Base-by-base conservation (phyloP, 495 filamentous ascomycete species). In the Aspergillus panamensis region DNA sequence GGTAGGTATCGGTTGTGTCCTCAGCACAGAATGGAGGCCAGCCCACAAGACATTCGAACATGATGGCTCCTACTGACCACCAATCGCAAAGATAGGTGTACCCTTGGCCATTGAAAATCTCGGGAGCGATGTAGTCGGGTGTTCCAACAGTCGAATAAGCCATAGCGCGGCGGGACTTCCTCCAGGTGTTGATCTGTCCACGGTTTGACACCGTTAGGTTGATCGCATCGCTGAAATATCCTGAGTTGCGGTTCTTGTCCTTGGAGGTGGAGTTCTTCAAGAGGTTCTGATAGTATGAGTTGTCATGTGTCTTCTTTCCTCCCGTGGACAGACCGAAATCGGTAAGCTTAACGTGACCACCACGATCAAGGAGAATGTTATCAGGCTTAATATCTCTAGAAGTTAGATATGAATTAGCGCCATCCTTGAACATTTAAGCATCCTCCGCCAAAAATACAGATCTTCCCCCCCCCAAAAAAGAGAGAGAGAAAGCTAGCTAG, bases 11-110 rank as follows among this genome's bases (percentile, higher is more conserved):
- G 67, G 92, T 92, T 37, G 90, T 87, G 65, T 97, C 95, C 71
- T 97, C 94, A 25, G 93, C 94, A 65, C 94, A 99, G 84, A 99
- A 99, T 6, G 94, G 94, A 52, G 94, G 94, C 94, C 94, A 99
- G 55, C 94, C 94, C 58, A 99, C 91, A 48, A 97, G 83, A 77
- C 94, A 99, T 71, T 99, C 94, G 65, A 97, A 99, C 94, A 97
- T 99, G 75, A 99, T 99, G 32, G 94, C 97, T 57, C 94, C 94
- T 31, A 99, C 81, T 33, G 87, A 92, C 94, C 94, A 99, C 94
- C 94, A 99, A 79, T 99, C 94, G 66, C 94, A 99, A 66, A 93
- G 87, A 64, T 91, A 95, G 42, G 89, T 87, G 73, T 99, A 99
- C 42, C 94, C 94, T 64, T 95, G 87, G 37, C 94, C 92, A 30